Conservation (phyloP, 192 early-diverging fungal genomes). For the Coemansia asiatica region DNA sequence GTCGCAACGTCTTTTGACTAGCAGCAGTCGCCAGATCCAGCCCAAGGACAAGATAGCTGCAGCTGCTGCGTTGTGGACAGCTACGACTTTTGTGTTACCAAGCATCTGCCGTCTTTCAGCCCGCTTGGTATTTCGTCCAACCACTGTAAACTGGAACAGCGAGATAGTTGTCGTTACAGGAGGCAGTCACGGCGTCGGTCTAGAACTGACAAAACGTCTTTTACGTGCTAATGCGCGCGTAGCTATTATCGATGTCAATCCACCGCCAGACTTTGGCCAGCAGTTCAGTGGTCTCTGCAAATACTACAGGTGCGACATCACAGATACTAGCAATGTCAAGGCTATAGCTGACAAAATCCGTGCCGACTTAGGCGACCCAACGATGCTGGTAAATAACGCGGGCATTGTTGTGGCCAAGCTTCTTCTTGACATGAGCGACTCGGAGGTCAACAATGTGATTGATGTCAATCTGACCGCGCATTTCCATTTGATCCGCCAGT, state of each 20-base stretch:
- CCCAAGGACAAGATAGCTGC: conserved; percentile 25
- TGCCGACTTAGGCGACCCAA: conserved; percentile 66
- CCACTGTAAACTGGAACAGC: conserved; percentile 28
- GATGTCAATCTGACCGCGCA: conserved; percentile 74
- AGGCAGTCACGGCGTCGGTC: conserved; percentile 47
- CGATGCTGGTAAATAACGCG: conserved; percentile 81
- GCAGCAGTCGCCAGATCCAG: not conserved
- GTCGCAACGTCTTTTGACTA: conserved; percentile 9
- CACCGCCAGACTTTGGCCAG: conserved; percentile 24
- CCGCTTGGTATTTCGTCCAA: conserved; percentile 11
- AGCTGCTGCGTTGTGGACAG: conserved; percentile 33
- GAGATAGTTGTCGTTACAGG: conserved; percentile 47
- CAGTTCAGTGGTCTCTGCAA: conserved; percentile 18
- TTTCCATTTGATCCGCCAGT: conserved; percentile 71
- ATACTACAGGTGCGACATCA: conserved; percentile 46
- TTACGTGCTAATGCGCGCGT: conserved; percentile 39
- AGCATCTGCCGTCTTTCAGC: conserved; percentile 14
- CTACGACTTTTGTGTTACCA: conserved; percentile 30
- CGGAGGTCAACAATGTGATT: conserved; percentile 65
- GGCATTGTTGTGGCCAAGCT: conserved; percentile 68
- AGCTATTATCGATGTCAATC: conserved; percentile 41
- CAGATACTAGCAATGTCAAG: conserved; percentile 26
- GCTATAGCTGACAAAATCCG: conserved; percentile 25
- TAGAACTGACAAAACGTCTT: conserved; percentile 33
- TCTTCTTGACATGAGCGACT: conserved; percentile 62